Evolutionary conservation across 352 stramenopile genomes (phyloP).

Genomic region (Globisporangium nunn): DNA sequence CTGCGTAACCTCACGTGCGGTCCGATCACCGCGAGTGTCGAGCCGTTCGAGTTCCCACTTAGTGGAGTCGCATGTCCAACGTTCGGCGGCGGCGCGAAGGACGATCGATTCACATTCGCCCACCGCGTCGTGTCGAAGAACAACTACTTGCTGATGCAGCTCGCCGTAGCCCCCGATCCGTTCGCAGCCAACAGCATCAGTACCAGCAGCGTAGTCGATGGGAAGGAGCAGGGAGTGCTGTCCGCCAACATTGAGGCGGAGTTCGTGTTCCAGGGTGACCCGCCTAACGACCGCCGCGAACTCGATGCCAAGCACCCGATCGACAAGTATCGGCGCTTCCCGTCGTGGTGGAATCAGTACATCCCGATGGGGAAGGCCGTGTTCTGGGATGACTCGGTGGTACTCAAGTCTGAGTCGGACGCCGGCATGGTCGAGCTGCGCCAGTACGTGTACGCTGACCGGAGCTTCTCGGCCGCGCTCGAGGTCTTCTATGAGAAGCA

Average conservation of each 20-base stretch:
- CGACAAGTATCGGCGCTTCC: slow-evolving; percentile 31
- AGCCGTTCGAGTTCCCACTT: slow-evolving; percentile 43
- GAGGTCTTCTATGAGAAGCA: slow-evolving; percentile 75
- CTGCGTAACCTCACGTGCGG: slow-evolving; percentile 57
- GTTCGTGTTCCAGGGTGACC: slow-evolving; percentile 35
- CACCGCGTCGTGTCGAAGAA: slow-evolving; percentile 34
- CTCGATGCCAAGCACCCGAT: slow-evolving; percentile 27
- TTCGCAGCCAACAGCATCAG: background rate
- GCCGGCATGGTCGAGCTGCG: slow-evolving; percentile 34
- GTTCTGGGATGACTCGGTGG: slow-evolving; percentile 70
- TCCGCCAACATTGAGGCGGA: slow-evolving; percentile 30
- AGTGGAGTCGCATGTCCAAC: slow-evolving; percentile 43
- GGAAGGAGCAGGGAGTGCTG: slow-evolving; percentile 3
- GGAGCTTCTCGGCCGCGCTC: slow-evolving; percentile 33
- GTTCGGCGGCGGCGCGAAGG: slow-evolving; percentile 23
- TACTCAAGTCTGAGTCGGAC: slow-evolving; percentile 44
- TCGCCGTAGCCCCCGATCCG: slow-evolving; percentile 18
- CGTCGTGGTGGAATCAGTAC: slow-evolving; percentile 51
- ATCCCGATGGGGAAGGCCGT: slow-evolving; percentile 48
- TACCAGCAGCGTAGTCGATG: slow-evolving; percentile 2
- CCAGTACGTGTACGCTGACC: slow-evolving; percentile 38
- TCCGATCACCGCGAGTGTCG: slow-evolving; percentile 43
- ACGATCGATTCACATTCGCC: slow-evolving; percentile 55
- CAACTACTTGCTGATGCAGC: slow-evolving; percentile 52
- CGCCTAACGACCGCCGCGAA: background rate